These are phyloP conservation scores for Triticum timopheevii DNA, from an alignment of 176 grass and related monocot species.

Conservation along the genomic window DNA sequence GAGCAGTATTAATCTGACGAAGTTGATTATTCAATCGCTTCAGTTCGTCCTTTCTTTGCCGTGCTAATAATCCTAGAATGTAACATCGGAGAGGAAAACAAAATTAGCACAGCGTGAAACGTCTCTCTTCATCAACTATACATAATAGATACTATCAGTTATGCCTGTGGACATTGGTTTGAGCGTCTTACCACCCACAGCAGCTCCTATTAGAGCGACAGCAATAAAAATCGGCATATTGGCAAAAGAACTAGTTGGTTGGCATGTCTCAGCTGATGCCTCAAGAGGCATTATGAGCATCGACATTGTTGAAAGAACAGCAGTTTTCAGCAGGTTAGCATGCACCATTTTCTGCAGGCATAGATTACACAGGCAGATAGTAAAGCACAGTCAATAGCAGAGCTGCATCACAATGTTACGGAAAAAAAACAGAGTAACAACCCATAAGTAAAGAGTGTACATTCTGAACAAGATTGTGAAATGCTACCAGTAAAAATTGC, in stretches of 20 bases:
- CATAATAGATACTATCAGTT: background rate
- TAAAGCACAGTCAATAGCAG: background rate
- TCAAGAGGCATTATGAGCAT: conserved; percentile 49
- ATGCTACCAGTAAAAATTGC: background rate
- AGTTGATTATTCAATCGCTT: conserved; percentile 66
- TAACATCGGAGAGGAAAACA: background rate
- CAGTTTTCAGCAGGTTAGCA: conserved; percentile 27
- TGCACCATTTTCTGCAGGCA: conserved; percentile 36
- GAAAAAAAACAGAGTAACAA: background rate
- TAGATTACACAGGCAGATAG: conserved; percentile 8
- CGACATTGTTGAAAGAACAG: conserved; percentile 39
- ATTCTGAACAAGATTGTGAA: background rate
- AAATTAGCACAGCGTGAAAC: background rate
- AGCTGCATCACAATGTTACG: background rate
- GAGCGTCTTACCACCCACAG: conserved; percentile 45
- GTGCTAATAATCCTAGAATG: conserved; percentile 50
- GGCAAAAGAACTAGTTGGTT: conserved; percentile 32
- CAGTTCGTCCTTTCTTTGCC: conserved; percentile 62
- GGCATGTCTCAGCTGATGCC: conserved; percentile 48
- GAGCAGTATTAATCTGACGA: conserved; percentile 55
- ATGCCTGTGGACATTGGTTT: background rate
- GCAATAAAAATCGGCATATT: conserved; percentile 71
- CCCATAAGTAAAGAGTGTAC: background rate
- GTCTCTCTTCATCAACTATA: background rate
- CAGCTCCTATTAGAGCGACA: conserved; percentile 58